Conservation (phyloP, 441 rosid genomes). For the Macaranga tanarius region DNA sequence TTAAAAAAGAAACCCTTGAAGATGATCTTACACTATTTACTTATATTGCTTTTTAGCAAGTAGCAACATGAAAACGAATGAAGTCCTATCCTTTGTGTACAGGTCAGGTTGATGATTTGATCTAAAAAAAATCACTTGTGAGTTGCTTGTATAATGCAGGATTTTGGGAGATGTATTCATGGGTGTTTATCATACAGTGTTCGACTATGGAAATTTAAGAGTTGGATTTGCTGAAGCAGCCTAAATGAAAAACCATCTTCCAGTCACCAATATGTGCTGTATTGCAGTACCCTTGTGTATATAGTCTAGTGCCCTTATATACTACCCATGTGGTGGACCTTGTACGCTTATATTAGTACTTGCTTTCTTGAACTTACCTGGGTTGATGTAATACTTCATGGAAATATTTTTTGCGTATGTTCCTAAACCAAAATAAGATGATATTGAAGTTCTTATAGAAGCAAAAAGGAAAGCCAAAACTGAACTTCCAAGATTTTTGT, state of each 20-base stretch:
- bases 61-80: neutral
- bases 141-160: slow-evolving; percentile 42
- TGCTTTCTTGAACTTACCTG: no score
- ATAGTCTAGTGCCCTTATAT: neutral
- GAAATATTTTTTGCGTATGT: no score
- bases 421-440: no score
- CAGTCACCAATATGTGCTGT: neutral
- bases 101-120: neutral
- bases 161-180: slow-evolving; percentile 79
- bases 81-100: neutral
- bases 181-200: slow-evolving; percentile 83
- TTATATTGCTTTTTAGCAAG: neutral
- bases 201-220: slow-evolving; percentile 66
- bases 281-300: neutral
- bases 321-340: neutral
- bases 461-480: no score
- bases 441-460: no score
- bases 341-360: no score
- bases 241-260: slow-evolving; percentile 16
- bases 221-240: slow-evolving; percentile 82
- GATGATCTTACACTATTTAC: neutral
- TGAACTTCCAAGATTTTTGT: no score
- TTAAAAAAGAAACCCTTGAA: no score
- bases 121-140: neutral
- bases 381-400: no score